Conservation (phyloP, 106 monocot species). For the Platanthera zijinensis region DNA sequence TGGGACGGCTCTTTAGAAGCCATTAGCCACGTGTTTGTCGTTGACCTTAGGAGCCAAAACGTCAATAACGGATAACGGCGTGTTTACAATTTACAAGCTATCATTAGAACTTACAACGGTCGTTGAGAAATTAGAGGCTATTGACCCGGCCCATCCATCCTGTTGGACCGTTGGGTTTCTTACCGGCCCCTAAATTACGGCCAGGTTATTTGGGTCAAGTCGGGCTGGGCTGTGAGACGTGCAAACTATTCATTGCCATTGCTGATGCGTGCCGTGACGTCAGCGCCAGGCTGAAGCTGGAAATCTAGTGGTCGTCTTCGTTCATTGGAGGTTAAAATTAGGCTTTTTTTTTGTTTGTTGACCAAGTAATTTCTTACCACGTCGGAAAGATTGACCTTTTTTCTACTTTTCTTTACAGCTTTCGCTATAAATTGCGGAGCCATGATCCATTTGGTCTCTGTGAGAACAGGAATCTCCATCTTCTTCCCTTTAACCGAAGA, state of each 20-base stretch:
- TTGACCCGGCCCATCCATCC: no score
- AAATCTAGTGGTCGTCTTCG: background rate
- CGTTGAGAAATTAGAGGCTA: no score
- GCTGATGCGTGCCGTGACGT: background rate
- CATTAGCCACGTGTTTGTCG: no score
- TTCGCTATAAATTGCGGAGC: conserved; percentile 1
- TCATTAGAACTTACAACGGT: no score
- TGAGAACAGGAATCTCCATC: background rate
- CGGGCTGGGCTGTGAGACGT: background rate
- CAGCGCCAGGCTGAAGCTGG: background rate
- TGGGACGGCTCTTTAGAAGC: no score
- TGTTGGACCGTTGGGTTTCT: background rate
- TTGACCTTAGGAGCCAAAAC: no score
- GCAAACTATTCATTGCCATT: background rate
- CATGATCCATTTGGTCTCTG: background rate
- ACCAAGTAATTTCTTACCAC: background rate
- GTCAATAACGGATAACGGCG: no score
- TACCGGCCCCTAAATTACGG: background rate
- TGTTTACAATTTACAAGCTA: no score
- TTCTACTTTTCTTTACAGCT: background rate
- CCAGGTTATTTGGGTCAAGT: background rate
- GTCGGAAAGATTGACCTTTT: background rate
- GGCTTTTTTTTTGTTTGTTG: background rate
- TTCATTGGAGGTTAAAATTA: background rate
- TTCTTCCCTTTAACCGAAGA: background rate